Conservation (phyloP, 306 rosid species). For the Phaseolus lunatus region DNA sequence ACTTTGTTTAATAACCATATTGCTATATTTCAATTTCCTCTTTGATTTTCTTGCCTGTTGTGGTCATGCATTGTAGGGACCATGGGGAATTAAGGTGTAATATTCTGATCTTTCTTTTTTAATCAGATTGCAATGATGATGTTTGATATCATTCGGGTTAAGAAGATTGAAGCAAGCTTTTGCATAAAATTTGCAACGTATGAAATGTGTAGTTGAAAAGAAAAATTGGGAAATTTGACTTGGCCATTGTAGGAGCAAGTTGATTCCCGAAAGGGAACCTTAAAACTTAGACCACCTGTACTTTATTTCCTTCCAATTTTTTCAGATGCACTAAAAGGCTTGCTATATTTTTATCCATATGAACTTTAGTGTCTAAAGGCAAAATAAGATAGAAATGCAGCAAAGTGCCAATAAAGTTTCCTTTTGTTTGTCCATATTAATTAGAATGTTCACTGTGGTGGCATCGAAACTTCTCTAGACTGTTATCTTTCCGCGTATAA, state of each 20-base stretch:
- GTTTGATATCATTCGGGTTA: slow-evolving; percentile 58
- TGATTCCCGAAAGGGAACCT: slow-evolving; percentile 18
- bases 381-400: not conserved
- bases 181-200: slow-evolving; percentile 49
- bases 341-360: not conserved
- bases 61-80: slow-evolving; percentile 30
- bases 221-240: slow-evolving; percentile 50
- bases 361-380: slow-evolving; percentile 12
- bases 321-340: not conserved
- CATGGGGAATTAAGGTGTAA: slow-evolving; percentile 26
- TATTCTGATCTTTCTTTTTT: slow-evolving; percentile 52
- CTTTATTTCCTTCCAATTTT: slow-evolving; percentile 15
- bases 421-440: not conserved
- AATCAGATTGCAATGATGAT: slow-evolving; percentile 76
- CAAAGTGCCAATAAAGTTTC: slow-evolving; percentile 7
- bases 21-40: slow-evolving; percentile 5
- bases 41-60: slow-evolving; percentile 20
- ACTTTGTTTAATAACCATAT: not conserved
- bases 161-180: slow-evolving; percentile 57
- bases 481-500: slow-evolving; percentile 38
- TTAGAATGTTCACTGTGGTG: not conserved
- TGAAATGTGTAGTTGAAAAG: slow-evolving; percentile 54
- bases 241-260: slow-evolving; percentile 49
- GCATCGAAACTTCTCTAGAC: slow-evolving; percentile 3
- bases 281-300: slow-evolving; percentile 13